Percentiles rank a stretch among this genome's conserved stretches.
Evolutionary conservation across 2,329 filamentous ascomycete species (phyloP).

Genomic region (Verticillium longisporum): DNA sequence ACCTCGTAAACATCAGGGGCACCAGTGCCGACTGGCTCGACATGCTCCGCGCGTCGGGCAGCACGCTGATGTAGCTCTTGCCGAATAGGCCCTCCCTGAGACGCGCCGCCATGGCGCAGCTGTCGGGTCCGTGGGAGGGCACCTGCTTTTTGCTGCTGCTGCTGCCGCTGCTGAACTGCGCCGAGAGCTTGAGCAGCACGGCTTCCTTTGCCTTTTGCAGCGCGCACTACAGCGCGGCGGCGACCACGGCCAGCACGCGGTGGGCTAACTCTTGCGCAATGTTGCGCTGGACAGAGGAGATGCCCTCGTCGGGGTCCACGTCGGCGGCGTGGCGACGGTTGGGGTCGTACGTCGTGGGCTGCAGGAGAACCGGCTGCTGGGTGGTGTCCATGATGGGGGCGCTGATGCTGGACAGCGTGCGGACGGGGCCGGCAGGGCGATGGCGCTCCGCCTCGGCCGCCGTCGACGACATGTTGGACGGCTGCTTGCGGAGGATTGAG

Average conservation of each 20-base stretch:
- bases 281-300: slow-evolving; percentile 52
- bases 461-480: not conserved
- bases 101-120: slow-evolving; percentile 26
- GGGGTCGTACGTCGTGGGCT: slow-evolving; percentile 52
- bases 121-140: slow-evolving; percentile 5
- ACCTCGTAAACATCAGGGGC: slow-evolving; percentile 52
- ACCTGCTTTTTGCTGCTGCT: slow-evolving; percentile 8
- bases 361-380: slow-evolving; percentile 44
- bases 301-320: slow-evolving; percentile 30
- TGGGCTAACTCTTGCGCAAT: slow-evolving; percentile 49
- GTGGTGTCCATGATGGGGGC: slow-evolving; percentile 42
- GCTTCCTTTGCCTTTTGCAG: slow-evolving; percentile 54
- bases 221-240: slow-evolving; percentile 44
- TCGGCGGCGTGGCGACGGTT: slow-evolving; percentile 1
- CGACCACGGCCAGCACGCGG: slow-evolving; percentile 49
- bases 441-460: not conserved
- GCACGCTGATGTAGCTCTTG: slow-evolving; percentile 23
- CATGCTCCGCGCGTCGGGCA: slow-evolving; percentile 37
- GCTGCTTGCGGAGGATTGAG: slow-evolving; percentile 8
- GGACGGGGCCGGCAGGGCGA: not conserved
- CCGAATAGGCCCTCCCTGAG: slow-evolving; percentile 37
- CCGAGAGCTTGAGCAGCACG: slow-evolving; percentile 51
- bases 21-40: slow-evolving; percentile 49
- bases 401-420: slow-evolving; percentile 32
- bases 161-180: slow-evolving; percentile 24